phyloP scores from a whole-genome alignment of 495 filamentous ascomycete species.

The Achaetomiella virescens region DNA sequence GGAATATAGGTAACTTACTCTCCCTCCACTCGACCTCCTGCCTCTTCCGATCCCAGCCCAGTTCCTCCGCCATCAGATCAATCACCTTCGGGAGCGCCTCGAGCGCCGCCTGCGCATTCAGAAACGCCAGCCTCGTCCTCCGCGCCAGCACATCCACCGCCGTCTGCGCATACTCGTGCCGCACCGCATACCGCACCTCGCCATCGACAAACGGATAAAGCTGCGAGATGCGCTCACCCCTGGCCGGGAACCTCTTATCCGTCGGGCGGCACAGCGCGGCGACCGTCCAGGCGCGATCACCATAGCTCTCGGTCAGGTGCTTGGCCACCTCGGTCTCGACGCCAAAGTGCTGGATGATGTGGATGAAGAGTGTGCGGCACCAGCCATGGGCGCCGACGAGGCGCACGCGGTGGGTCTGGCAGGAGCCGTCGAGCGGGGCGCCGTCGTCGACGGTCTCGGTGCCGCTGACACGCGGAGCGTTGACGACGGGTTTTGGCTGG shows the following conservation, averaged over 20 bases:
- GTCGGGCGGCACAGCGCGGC: slow-evolving; percentile 79
- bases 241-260: slow-evolving; percentile 75
- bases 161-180: slow-evolving; percentile 92
- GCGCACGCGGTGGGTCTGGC: slow-evolving; percentile 86
- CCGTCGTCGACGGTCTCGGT: slow-evolving; percentile 68
- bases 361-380: slow-evolving; percentile 95
- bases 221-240: slow-evolving; percentile 71
- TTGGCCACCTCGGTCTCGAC: slow-evolving; percentile 92
- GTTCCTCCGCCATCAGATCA: slow-evolving; percentile 86
- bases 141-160: slow-evolving; percentile 87
- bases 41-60: slow-evolving; percentile 70
- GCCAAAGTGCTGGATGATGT: slow-evolving; percentile 94
- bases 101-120: slow-evolving; percentile 92
- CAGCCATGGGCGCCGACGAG: slow-evolving; percentile 91
- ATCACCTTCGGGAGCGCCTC: slow-evolving; percentile 85
- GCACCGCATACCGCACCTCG: slow-evolving; percentile 83
- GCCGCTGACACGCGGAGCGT: slow-evolving; percentile 70
- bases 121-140: slow-evolving; percentile 80
- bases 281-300: slow-evolving; percentile 94
- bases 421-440: slow-evolving; percentile 71
- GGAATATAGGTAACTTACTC: slow-evolving; percentile 32
- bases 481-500: slow-evolving; percentile 48
- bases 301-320: slow-evolving; percentile 84
- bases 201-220: slow-evolving; percentile 97
- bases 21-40: slow-evolving; percentile 85